phyloP scores from a whole-genome alignment of 2,329 filamentous ascomycete genomes.

The Bipolaris bicolor region DNA sequence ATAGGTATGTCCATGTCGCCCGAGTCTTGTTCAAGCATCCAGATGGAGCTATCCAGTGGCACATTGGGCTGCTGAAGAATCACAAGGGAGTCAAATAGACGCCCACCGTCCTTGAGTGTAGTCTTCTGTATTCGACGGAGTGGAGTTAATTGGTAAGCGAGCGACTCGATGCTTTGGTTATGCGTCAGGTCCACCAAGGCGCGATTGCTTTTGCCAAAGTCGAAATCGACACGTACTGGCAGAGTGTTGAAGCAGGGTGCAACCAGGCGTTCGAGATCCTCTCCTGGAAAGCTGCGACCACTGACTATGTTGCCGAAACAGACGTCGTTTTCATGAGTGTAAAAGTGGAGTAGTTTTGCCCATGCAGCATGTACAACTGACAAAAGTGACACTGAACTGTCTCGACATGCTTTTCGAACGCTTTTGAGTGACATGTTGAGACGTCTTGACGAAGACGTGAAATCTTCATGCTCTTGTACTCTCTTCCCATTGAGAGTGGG shows the following conservation, averaged over 20 bases:
- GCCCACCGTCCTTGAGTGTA: constrained; percentile 53
- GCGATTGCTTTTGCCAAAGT: constrained; percentile 56
- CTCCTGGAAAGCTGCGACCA: constrained; percentile 71
- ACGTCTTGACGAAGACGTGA: constrained; percentile 33
- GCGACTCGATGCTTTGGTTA: constrained; percentile 63
- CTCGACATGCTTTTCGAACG: constrained; percentile 31
- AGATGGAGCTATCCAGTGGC: constrained; percentile 56
- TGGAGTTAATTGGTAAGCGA: constrained; percentile 76
- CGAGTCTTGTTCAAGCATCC: constrained; percentile 58
- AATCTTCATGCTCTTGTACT: not conserved
- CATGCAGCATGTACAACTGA: constrained; percentile 75
- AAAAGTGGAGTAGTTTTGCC: constrained; percentile 66
- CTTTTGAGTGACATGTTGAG: constrained; percentile 32
- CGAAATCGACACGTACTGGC: constrained; percentile 68
- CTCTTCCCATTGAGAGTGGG: constrained; percentile 41
- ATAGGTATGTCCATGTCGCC: constrained; percentile 76
- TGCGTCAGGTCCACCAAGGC: constrained; percentile 68
- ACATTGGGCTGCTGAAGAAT: constrained; percentile 71
- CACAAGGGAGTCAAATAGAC: constrained; percentile 80
- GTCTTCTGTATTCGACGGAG: constrained; percentile 72
- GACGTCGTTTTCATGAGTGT: constrained; percentile 66
- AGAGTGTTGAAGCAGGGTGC: constrained; percentile 93
- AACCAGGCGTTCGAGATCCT: constrained; percentile 73
- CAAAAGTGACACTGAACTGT: constrained; percentile 57
- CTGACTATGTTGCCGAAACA: constrained; percentile 89